Conservation (phyloP, 2,329 filamentous ascomycete genomes). For the Emmonsia crescens region DNA sequence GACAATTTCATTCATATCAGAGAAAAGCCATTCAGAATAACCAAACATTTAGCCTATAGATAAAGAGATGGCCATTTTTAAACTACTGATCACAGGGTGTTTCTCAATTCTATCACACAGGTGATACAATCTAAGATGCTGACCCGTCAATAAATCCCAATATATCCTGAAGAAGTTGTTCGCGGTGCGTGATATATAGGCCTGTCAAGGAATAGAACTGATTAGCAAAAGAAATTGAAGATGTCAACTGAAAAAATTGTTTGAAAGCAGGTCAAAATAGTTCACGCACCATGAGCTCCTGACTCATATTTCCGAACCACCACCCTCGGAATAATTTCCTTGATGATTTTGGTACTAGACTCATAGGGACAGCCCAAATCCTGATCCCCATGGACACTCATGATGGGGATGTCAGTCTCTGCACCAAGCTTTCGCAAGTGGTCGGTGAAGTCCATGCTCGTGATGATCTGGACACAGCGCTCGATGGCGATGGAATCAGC, state of each 20-base stretch:
- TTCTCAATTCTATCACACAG: not conserved
- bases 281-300: conserved; percentile 18
- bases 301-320: conserved; percentile 21
- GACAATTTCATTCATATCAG: not conserved
- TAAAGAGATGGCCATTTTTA: not conserved
- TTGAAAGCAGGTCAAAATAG: not conserved
- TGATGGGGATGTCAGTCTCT: conserved; percentile 13
- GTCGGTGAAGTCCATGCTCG: conserved; percentile 17
- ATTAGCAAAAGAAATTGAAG: not conserved
- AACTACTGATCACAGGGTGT: not conserved
- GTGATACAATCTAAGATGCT: not conserved
- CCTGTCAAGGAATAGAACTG: not conserved
- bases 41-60: too few species aligned
- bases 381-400: conserved; percentile 20
- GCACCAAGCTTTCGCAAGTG: conserved; percentile 13
- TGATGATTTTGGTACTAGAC: conserved; percentile 15
- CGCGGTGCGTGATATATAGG: not conserved
- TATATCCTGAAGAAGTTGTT: conserved; percentile 15
- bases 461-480: conserved; percentile 21
- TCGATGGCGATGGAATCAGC: conserved; percentile 21
- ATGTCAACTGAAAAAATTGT: not conserved
- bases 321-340: conserved; percentile 15
- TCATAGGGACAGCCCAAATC: conserved; percentile 20
- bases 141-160: conserved; percentile 10
- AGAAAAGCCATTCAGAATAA: not conserved